A percentile compares a stretch with the other conserved stretches of the same genome.
Conservation (phyloP, 2,329 filamentous ascomycete genomes). For the Aspergillus eucalypticola region DNA sequence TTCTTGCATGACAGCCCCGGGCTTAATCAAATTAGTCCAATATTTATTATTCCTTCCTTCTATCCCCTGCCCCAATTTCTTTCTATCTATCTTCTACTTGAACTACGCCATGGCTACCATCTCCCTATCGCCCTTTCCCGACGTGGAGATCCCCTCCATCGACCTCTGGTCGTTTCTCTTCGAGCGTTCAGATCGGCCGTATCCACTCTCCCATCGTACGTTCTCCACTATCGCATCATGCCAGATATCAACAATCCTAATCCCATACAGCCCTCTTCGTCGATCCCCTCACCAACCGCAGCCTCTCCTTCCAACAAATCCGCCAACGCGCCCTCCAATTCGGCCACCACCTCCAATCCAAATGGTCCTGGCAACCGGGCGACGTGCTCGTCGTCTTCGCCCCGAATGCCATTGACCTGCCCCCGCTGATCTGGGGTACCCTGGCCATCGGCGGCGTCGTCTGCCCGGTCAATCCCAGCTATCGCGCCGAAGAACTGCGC, state of each 20-base stretch:
- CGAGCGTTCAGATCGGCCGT: slow-evolving; percentile 13
- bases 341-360: slow-evolving; percentile 11
- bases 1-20: too few species aligned
- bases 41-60: too few species aligned
- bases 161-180: slow-evolving; percentile 22
- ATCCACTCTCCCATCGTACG: slow-evolving; percentile 10
- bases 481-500: slow-evolving; percentile 23
- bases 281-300: slow-evolving; percentile 5
- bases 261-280: slow-evolving; percentile 14
- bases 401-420: slow-evolving; percentile 19
- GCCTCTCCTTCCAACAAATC: slow-evolving; percentile 14
- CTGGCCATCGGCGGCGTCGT: slow-evolving; percentile 30
- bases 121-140: slow-evolving; percentile 11
- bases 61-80: background rate
- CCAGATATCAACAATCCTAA: background rate
- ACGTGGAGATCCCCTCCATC: slow-evolving; percentile 15
- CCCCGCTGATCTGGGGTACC: slow-evolving; percentile 19
- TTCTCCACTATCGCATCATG: background rate
- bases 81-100: background rate
- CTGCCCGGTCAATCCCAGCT: slow-evolving; percentile 29
- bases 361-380: slow-evolving; percentile 22
- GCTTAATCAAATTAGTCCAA: too few species aligned
- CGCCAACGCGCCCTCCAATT: slow-evolving; percentile 14
- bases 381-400: slow-evolving; percentile 23
- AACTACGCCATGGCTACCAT: background rate